Base-by-base conservation (phyloP, 2,329 filamentous ascomycete species). In the Lasiodiplodia hormozganensis region DNA sequence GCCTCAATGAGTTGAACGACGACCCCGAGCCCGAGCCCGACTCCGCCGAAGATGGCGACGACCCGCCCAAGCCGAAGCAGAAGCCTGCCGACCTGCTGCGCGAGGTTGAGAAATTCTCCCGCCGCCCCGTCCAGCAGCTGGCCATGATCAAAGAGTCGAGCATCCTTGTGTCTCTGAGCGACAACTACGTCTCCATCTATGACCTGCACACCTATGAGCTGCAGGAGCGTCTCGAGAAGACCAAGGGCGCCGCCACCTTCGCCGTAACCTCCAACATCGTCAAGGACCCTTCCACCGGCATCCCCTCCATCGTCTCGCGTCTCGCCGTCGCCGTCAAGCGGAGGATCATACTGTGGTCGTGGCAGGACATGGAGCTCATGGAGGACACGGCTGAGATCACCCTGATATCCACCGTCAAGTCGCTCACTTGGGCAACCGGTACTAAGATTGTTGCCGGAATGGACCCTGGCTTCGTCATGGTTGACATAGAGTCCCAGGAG, bases 181-280 rank as follows among this genome's bases (percentile, higher is more conserved):
- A 96, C 80, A 93, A 91, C 74, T 88, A 94, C 80, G 88, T 99
- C 72, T 96, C 92, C 25, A 89, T 98, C 40, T 90, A 99, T 82
- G 94, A 99, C 78, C 85, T 97, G 25, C 89, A 95, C 71, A 92
- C 89, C 36, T 97, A 96, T 80, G 86, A 91, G 72, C 85, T 94
- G 68, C 88, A 95, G 75, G 92, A 97, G 79, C 91, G 89, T 70
- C 84, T 99, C 53, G 83, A 88, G 64, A 90, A 91, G 77, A 97
- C 94, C 14, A 96, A 92, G 81, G 96, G 96, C 73, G 95, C 96
- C 16, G 90, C 90, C 2, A 90, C 90, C 53, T 98, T 99, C 79
- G 94, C 95, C 1, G 93, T 97, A 53, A 97, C 94, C 2, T 97
- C 93, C 71, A 97, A 98, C 79, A 96, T 98, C 67, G 91, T 97